A percentile compares a stretch with the other conserved stretches of the same genome.
phyloP scores from a whole-genome alignment of 1,139 yeast species.

The Arxiozyma slooffiae region DNA sequence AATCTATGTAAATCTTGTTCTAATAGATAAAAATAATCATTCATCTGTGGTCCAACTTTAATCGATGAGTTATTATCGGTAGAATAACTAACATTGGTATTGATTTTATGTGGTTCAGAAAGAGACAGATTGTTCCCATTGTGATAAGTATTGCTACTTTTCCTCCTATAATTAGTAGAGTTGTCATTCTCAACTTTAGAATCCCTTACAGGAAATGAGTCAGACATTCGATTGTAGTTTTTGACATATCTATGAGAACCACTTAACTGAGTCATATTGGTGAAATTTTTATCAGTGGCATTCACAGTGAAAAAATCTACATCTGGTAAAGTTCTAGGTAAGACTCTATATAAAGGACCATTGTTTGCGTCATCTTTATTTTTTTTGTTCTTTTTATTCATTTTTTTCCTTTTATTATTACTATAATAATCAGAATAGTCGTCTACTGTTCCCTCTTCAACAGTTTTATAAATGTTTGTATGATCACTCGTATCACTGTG shows the following conservation, averaged over 20 bases:
- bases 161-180: background rate
- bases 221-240: conserved; percentile 3
- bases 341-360: background rate
- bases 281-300: background rate
- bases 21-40: background rate
- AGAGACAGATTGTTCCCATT: background rate
- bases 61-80: background rate
- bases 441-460: background rate
- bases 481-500: background rate
- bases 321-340: conserved; percentile 11
- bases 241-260: background rate
- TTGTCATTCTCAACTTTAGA: background rate
- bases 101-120: background rate
- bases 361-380: background rate
- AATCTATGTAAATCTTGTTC: conserved; percentile 19
- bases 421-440: background rate
- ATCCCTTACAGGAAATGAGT: background rate
- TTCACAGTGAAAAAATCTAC: conserved; percentile 6
- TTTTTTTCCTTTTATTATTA: no score
- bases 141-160: background rate
- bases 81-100: background rate
- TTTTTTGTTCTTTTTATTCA: no score
- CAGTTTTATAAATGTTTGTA: background rate
- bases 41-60: background rate
- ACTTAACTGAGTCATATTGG: background rate